Evolutionary conservation across 441 rosid species (phyloP), one percentile per base, ranked within the genome.

Genomic region (Adansonia rubrostipa): DNA sequence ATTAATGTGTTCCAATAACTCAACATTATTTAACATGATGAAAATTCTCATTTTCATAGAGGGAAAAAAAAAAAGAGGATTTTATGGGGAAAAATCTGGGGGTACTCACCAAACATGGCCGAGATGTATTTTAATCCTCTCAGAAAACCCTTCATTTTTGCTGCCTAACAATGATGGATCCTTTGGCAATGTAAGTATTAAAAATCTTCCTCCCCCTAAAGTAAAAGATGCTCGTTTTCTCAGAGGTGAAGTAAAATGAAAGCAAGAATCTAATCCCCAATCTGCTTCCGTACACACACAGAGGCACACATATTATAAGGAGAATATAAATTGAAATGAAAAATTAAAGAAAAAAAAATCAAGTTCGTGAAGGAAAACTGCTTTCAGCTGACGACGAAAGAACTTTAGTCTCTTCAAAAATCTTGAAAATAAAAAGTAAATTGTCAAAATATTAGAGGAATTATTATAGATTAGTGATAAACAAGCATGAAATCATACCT

Each of bases 51-150:
- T 22, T 70, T 50, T 24, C 0, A 0, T 19, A 1, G 6, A 48
- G 19, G 22, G 22, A 28, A 28, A 33, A 20, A 36, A 36, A 36
- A 36, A 36, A 4, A 4, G 40, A 36, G 40, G 40, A 36, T 36
- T 36, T 15, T 14, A 14, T n/a, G 14, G 28, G 57, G 6, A 5
- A 47, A 17, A 7, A 56, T 3, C 3, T 3, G 3, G 63, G 70
- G 13, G 44, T 47, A 77, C 87, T 20, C 79, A 91, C 97, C 92
- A 76, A 91, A 94, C 36, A 91, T 87, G 1, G 89, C 89, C 20
- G 88, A 76, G 67, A 94, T 79, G 80, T 86, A 87, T 85, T 81
- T 88, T 1, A 94, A 80, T 70, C 98, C 93, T 77, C 81, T 89
- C 0, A 88, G 69, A 68, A 94, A 84, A 63, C 94, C 93, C 84